phyloP scores from a whole-genome alignment of 768 basidiomycete species.

The Boletus rufocinnamomeus region DNA sequence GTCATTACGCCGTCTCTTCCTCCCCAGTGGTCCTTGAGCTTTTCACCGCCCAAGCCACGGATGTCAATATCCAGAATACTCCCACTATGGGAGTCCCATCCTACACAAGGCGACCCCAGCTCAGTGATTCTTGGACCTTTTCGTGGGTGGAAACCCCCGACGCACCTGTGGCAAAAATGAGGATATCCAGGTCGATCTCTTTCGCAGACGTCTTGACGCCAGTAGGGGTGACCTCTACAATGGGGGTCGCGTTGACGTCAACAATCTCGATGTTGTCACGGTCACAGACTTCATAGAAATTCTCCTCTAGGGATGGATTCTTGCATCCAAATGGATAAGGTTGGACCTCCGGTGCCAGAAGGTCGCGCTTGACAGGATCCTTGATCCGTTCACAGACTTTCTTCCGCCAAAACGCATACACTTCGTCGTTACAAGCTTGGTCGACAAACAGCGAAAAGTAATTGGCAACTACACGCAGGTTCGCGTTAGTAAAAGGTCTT shows the following conservation, averaged over 20 bases:
- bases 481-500: not conserved
- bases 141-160: not conserved
- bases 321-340: slow-evolving; percentile 14
- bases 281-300: slow-evolving; percentile 15
- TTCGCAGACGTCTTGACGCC: slow-evolving; percentile 5
- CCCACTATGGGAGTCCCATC: slow-evolving; percentile 6
- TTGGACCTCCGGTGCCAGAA: slow-evolving; percentile 9
- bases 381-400: slow-evolving; percentile 14
- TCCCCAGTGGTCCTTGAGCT: slow-evolving; percentile 11
- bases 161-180: slow-evolving; percentile 16
- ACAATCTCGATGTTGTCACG: slow-evolving; percentile 13
- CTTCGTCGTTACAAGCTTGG: slow-evolving; percentile 11
- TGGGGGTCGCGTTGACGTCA: slow-evolving; percentile 11
- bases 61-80: slow-evolving; percentile 9
- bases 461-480: slow-evolving; percentile 2
- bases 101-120: not conserved
- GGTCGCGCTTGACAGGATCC: slow-evolving; percentile 11
- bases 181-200: slow-evolving; percentile 10
- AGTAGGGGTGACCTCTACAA: slow-evolving; percentile 8
- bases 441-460: slow-evolving; percentile 3
- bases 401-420: slow-evolving; percentile 8
- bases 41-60: slow-evolving; percentile 8
- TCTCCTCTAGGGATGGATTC: slow-evolving; percentile 4
- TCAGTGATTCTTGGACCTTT: not conserved
- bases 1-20: slow-evolving; percentile 9